Evolutionary conservation across 352 stramenopile genomes (phyloP).

Genomic region (Phytophthora megakarya): DNA sequence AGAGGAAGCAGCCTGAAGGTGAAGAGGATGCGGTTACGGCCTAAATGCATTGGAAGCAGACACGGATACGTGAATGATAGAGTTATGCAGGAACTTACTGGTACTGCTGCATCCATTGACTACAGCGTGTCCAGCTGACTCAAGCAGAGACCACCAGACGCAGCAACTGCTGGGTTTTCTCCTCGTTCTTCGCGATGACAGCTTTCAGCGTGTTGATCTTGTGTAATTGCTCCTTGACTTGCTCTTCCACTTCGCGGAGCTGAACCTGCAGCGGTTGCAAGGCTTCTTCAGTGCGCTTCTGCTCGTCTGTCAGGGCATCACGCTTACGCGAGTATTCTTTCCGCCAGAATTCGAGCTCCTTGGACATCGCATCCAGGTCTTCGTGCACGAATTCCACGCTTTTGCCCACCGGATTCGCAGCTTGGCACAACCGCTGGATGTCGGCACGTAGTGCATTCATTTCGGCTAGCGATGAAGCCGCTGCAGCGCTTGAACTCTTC

Average conservation of each 20-base stretch:
- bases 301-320: constrained; percentile 83
- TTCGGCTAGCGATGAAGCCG: constrained; percentile 65
- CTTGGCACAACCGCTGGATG: constrained; percentile 94
- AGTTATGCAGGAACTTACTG: constrained; percentile 17
- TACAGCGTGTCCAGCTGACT: background rate
- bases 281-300: constrained; percentile 83
- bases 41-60: background rate
- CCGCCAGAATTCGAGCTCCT: constrained; percentile 93
- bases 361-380: constrained; percentile 93
- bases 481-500: constrained; percentile 51
- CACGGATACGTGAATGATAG: constrained; percentile 18
- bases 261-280: constrained; percentile 84
- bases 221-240: constrained; percentile 91
- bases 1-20: constrained; percentile 32
- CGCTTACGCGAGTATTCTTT: constrained; percentile 82
- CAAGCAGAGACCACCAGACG: constrained; percentile 86
- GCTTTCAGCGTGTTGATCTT: constrained; percentile 93
- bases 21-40: background rate
- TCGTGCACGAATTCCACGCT: constrained; percentile 95
- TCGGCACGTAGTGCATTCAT: constrained; percentile 78
- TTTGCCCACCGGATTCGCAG: constrained; percentile 89
- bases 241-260: constrained; percentile 88
- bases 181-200: constrained; percentile 92
- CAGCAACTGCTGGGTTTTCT: constrained; percentile 90
- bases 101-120: background rate